Evolutionary conservation across 441 rosid species (phyloP).

Genomic region (Gossypium schwendimanii): DNA sequence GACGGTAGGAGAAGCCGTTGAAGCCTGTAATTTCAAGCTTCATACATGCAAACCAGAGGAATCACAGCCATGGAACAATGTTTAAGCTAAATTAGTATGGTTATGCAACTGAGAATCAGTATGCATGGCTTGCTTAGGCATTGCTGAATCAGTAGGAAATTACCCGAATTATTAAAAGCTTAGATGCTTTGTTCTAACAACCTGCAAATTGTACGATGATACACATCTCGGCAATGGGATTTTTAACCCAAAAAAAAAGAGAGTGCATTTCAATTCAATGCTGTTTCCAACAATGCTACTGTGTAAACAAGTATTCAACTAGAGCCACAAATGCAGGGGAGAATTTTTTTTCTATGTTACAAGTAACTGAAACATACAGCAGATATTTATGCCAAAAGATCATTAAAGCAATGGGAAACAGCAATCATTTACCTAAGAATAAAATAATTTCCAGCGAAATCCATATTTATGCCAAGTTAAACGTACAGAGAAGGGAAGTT

Average conservation of each 20-base stretch:
- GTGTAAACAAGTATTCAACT: background rate
- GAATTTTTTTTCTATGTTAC: no score
- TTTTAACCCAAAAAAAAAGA: background rate
- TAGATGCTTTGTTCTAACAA: background rate
- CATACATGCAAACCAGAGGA: conserved; percentile 39
- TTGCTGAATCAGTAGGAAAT: background rate
- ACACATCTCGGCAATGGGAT: background rate
- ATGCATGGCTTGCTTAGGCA: background rate
- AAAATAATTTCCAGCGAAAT: background rate
- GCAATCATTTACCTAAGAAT: background rate
- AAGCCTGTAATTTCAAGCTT: conserved; percentile 74
- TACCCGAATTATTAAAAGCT: background rate
- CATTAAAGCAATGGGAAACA: background rate
- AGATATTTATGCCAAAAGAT: background rate
- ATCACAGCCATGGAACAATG: conserved; percentile 43
- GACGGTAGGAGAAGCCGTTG: conserved; percentile 85
- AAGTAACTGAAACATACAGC: no score
- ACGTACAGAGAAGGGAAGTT: background rate
- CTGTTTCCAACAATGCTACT: background rate
- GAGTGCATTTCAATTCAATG: background rate
- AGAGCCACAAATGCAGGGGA: no score
- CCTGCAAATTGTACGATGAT: background rate
- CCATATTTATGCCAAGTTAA: background rate
- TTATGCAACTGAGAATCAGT: conserved; percentile 3
- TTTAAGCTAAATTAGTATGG: conserved; percentile 18